Evolutionary conservation across 2,329 filamentous ascomycete species (phyloP), one percentile per base, ranked within the genome.

Genomic region (Aspergillus amoenus): DNA sequence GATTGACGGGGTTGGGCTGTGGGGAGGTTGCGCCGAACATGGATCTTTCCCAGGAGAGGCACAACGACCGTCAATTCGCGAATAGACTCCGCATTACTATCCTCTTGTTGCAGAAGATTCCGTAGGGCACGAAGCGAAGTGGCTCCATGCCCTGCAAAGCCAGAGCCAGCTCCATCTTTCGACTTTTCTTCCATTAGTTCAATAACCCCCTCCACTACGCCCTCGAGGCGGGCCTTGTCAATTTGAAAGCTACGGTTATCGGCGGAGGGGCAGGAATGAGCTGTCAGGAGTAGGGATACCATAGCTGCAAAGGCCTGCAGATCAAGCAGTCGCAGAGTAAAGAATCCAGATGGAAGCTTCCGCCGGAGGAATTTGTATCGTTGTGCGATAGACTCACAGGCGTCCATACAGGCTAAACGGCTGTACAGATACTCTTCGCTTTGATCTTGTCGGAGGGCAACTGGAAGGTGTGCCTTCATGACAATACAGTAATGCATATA

Each of bases 381-480:
- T 4, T 50, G 46, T 12, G 54, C 57, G 18, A 63, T 56, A 1
- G 59, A 56, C 27, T 55, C 55, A 40, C 62, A 64, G 3, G 61
- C 61, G 17, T 61, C 55, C 32, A 61, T 64, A 39, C 62, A 64
- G 12, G 61, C 56, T 27, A 61, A 39, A 1, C 57, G 59, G n/a
- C 57, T 60, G 43, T 63, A 59, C 5, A 61, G 11, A 41, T 59
- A 52, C 22, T 59, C 61, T 18, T 60, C 55, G 1, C 57, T 56
- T 7, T 30, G 30, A 15, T 55, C 57, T 41, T 55, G 62, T 15
- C 54, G 52, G 12, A 64, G 47, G 6, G 59, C 55, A 9, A 61
- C 32, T 3, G 62, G 62, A 8, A 63, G 39, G 32, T 64, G 54
- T 2, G 51, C 53, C 40, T 60, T 57, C 62, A 64, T 63, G 6